Percentiles rank a stretch among this genome's conserved stretches.
Evolutionary conservation across 2,329 filamentous ascomycete genomes (phyloP).

Genomic region (Chaetomiaceae sp.): DNA sequence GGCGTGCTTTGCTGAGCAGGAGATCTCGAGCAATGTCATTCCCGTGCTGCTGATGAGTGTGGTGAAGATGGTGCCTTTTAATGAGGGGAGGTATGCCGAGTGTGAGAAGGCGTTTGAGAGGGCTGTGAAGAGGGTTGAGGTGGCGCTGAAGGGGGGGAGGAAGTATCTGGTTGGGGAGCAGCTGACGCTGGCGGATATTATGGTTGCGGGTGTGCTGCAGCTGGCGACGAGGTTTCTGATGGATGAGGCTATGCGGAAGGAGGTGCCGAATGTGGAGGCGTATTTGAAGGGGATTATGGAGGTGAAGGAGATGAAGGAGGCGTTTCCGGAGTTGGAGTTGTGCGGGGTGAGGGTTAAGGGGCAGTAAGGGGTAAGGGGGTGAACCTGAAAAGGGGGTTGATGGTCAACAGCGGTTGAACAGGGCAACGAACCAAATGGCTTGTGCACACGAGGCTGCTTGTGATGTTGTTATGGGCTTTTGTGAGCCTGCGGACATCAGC

Average conservation of each 20-base stretch:
- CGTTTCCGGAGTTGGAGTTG: constrained; percentile 31
- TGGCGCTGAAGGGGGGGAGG: constrained; percentile 30
- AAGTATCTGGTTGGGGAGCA: constrained; percentile 37
- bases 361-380: neutral
- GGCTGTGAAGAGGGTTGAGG: constrained; percentile 31
- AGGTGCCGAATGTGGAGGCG: constrained; percentile 30
- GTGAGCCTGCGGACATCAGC: no score
- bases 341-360: constrained; percentile 29
- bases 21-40: constrained; percentile 28
- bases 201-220: constrained; percentile 31
- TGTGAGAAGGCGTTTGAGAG: constrained; percentile 25
- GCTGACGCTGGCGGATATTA: constrained; percentile 37
- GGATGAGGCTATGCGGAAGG: constrained; percentile 34
- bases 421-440: no score
- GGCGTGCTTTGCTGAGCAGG: constrained; percentile 39
- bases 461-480: no score
- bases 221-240: constrained; percentile 28
- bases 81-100: constrained; percentile 27
- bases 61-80: constrained; percentile 29
- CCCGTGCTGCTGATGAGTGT: constrained; percentile 28
- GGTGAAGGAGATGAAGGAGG: constrained; percentile 32
- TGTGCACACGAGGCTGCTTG: no score
- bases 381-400: no score
- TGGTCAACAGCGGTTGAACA: no score
- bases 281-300: constrained; percentile 32